A percentile compares a stretch with the other conserved stretches of the same genome.
Conservation (phyloP, 2,329 filamentous ascomycete species). For the Hymenoscyphus infarciens region DNA sequence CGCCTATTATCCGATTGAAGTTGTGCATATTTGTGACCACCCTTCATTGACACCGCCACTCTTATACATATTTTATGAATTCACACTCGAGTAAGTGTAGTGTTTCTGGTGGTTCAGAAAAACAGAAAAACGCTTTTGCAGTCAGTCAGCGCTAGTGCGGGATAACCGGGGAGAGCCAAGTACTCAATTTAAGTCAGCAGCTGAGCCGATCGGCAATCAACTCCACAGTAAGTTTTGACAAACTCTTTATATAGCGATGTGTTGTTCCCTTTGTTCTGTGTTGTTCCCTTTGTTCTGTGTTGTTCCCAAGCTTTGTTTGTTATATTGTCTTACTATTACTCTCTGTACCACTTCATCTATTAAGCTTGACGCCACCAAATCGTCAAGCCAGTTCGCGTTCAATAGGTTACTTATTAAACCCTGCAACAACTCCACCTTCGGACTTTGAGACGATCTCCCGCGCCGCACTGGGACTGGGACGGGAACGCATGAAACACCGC, state of each 20-base stretch:
- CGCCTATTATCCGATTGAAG: too few relatives aligned
- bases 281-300: neutral
- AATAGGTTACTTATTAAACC: too few relatives aligned
- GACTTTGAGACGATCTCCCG: neutral
- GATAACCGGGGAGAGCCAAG: neutral
- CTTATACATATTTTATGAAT: neutral
- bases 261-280: neutral
- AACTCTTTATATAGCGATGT: neutral
- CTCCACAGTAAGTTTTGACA: neutral
- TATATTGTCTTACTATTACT: neutral
- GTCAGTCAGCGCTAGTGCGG: neutral
- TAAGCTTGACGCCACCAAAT: too few relatives aligned
- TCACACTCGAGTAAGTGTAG: neutral
- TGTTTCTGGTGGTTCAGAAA: neutral
- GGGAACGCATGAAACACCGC: constrained; percentile 2
- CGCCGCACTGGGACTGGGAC: neutral
- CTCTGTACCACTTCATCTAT: neutral
- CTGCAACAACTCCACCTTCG: too few relatives aligned
- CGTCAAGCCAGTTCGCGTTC: too few relatives aligned
- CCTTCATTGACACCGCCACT: neutral
- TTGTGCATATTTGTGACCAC: too few relatives aligned
- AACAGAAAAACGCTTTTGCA: neutral
- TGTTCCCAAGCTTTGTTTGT: neutral
- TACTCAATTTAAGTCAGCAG: neutral
- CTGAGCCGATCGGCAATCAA: neutral